Conservation (phyloP, 805 yeast genomes). For the Candida corydali region DNA sequence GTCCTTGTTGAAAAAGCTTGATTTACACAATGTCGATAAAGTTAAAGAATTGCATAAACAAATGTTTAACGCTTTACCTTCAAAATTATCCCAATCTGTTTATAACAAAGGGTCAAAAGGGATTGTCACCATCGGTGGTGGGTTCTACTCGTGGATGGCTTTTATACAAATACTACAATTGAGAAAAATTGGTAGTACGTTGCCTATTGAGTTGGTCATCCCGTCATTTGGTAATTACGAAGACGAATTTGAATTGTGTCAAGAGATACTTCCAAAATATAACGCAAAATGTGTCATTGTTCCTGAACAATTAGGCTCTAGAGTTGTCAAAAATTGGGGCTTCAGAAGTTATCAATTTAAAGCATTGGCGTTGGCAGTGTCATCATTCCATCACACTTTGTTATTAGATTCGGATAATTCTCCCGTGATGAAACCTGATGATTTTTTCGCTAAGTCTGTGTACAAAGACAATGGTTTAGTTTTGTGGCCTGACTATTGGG, state of each 20-base stretch:
- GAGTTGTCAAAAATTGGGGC: constrained; percentile 14
- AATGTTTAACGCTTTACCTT: constrained; percentile 7
- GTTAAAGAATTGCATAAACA: constrained; percentile 5
- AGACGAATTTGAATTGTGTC: constrained; percentile 37
- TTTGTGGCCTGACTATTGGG: constrained; percentile 70
- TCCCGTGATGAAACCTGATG: constrained; percentile 39
- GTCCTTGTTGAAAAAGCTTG: not conserved
- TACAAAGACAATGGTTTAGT: constrained; percentile 48
- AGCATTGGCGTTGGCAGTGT: constrained; percentile 56
- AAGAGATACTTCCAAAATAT: constrained; percentile 34
- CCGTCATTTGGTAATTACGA: constrained; percentile 44
- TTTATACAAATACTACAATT: constrained; percentile 44
- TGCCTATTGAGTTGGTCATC: constrained; percentile 50
- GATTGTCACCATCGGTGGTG: constrained; percentile 52
- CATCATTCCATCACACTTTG: constrained; percentile 46
- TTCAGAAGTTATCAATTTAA: constrained; percentile 49
- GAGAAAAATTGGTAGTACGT: constrained; percentile 36
- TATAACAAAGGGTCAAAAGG: constrained; percentile 28
- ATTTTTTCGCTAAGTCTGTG: constrained; percentile 41
- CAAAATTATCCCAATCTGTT: constrained; percentile 31
- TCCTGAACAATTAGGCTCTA: constrained; percentile 19
- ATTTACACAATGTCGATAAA: not conserved
- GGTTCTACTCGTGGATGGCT: constrained; percentile 47
- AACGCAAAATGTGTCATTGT: constrained; percentile 46
- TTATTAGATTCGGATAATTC: constrained; percentile 52